Evolutionary conservation across 148 eudicot genomes (phyloP), one percentile per base, ranked within the genome.

Genomic region (Silene uniflora): DNA sequence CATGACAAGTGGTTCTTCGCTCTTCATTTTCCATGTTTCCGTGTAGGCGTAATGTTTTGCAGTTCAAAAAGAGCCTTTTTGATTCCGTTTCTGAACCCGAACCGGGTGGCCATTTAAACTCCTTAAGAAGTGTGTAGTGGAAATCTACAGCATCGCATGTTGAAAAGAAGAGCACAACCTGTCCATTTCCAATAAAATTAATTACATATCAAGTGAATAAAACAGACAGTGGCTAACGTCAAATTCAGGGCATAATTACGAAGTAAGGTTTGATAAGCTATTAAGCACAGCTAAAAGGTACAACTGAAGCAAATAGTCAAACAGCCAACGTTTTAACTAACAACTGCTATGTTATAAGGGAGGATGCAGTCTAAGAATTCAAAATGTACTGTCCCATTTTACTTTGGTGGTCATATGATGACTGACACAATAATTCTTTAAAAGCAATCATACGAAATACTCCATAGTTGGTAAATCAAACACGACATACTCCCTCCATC

Each of bases 101-200:
- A 62, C 74, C 75, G 5, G 90, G 78, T 42, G 77, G 76, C 86
- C 89, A 84, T 73, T 81, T 83, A 73, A 95, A 92, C 82, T 88
- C 88, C 80, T 76, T 85, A 10, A 92, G 62, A 64, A 95, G 89
- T 61, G 85, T 56, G 69, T 89, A 84, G 79, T 92, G 99, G 81
- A 92, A 95, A 85, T 95, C 97, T 61, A 95, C 99, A 13, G 97
- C 92, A 81, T 89, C 90, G 75, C 97, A 86, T 70, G 99, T 92
- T 49, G 99, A 92, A 78, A 95, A 92, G 90, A 95, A 95, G 70
- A 95, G 94, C 87, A 95, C 97, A 72, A 88, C 82, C 99, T 95
- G 92, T 71, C 77, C 66, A 78, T 73, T 23, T 18, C 47, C 73
- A 52, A 61, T 11, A 19, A 19, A 76, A 63, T 77, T 62, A 78